phyloP scores from a whole-genome alignment of 768 basidiomycete species.

The Floccularia luteovirens region DNA sequence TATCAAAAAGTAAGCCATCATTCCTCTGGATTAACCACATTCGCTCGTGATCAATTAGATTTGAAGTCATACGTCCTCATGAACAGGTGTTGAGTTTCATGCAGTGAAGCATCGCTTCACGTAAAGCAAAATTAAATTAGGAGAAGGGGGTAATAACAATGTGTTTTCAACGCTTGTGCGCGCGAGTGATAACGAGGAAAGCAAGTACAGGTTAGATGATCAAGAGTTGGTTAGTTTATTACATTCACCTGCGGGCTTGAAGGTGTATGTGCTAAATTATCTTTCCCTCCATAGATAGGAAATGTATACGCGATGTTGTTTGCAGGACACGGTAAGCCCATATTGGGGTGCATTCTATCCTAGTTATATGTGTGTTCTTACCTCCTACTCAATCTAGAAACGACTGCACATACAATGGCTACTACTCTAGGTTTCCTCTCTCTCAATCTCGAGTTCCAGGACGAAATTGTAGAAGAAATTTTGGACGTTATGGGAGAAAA shows the following conservation, averaged over 20 bases:
- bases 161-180: conserved; percentile 21
- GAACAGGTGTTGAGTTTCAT: background rate
- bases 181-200: conserved; percentile 34
- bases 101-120: background rate
- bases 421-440: conserved; percentile 39
- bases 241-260: background rate
- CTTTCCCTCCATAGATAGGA: background rate
- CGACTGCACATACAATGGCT: conserved; percentile 40
- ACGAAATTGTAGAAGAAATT: conserved; percentile 40
- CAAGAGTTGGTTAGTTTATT: conserved; percentile 14
- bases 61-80: background rate
- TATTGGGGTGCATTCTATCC: background rate
- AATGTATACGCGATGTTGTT: conserved; percentile 1
- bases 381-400: conserved; percentile 23
- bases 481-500: conserved; percentile 23
- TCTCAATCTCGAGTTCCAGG: conserved; percentile 36
- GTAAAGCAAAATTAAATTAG: background rate
- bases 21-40: background rate
- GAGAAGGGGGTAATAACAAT: background rate
- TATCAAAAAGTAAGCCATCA: background rate
- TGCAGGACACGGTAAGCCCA: conserved; percentile 2
- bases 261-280: background rate
- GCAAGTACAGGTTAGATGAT: conserved; percentile 30
- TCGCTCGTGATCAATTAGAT: background rate
- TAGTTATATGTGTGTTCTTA: background rate